Evolutionary conservation across 805 yeast genomes (phyloP), one percentile per base, ranked within the genome.

Genomic region (Suhomyces canberraensis): DNA sequence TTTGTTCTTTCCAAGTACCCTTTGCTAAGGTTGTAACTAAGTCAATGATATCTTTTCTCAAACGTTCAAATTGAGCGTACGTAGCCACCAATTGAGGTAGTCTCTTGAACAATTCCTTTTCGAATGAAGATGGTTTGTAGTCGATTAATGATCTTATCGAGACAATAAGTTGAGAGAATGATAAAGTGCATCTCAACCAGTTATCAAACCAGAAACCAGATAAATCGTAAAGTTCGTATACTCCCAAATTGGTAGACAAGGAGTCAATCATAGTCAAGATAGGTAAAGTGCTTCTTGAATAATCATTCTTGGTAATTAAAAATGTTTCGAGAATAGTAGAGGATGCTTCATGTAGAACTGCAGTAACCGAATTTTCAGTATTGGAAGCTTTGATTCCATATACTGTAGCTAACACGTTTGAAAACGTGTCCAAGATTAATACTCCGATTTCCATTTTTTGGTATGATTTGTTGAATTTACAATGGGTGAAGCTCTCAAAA

Each of bases 401-500:
- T 3, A 76, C 70, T 9, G 76, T 60, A 16, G 61, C 60, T 29
- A 86, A 52, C 2, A 84, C 69, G 25, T 71, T 72, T 8, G 73
- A 60, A 51, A 87, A 83, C 2, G 79, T 63, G 16, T 68, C 69
- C 11, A 81, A 62, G 4, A 79, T 67, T 34, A 67, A 60, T 4
- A 70, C 61, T 0, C 90, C 88, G 29, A 88, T 65, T 46, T 78
- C 73, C 45, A 76, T 66, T 42, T 79, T 77, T 50, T 88, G 85
- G 31, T 64, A 57, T 1, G 76, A 61, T 8, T 71, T 56, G 20
- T 66, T 61, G 56, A 78, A 89, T 44, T 78, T 74, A 84, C 95
- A 87, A 51, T 73, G 76, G 3, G 72, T 61, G 46, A 81, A 84
- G 46, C 85, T 79, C 50, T 88, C 96, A 59, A 80, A 86, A 0